Evolutionary conservation across 1,284 basidiomycete genomes (phyloP), one percentile per base, ranked within the genome.

Genomic region (Sutorius eximius): DNA sequence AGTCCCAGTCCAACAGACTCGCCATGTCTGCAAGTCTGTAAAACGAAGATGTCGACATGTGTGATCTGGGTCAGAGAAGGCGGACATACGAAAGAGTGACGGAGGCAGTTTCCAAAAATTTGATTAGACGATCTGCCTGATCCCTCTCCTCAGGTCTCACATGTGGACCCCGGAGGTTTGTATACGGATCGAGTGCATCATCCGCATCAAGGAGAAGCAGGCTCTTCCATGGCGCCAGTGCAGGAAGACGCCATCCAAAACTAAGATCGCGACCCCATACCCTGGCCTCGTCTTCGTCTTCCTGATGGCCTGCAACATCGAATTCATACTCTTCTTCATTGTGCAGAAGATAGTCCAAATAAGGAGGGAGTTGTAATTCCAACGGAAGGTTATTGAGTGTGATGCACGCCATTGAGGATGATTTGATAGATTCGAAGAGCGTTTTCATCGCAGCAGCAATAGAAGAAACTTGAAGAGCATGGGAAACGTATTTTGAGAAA

Each of bases 181-280:
- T 77, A 57, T 86, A 81, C 1, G 84, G 78, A 57, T 87, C 83
- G 45, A 86, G 74, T 24, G 82, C 82, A 37, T 80, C 80, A 8
- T 80, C 78, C 15, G 81, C 79, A 59, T 90, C 87, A 30, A 97
- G 71, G 22, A 94, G 78, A 6, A 98, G 73, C 18, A 98, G 71
- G 30, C 92, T 91, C 70, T 96, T 95, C 95, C 95, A 98, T 4
- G 95, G 95, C n/a, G 86, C 80, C 11, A 98, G 76, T 11, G 82
- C 75, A 7, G 89, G 88, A 1, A 91, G 74, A 40, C 80, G 77
- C 85, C 87, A 89, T 1, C 87, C 87, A 57, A 83, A 76, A 61
- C 73, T 78, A 72, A 89, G 77, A 47, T 87, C 85, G 27, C 76
- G 76, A n/a, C 85, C 86, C 89, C 89, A 89, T 6, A 76, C 71